Evolutionary conservation across 2,329 filamentous ascomycete species (phyloP).

Genomic region (Lecanicillium sp.): DNA sequence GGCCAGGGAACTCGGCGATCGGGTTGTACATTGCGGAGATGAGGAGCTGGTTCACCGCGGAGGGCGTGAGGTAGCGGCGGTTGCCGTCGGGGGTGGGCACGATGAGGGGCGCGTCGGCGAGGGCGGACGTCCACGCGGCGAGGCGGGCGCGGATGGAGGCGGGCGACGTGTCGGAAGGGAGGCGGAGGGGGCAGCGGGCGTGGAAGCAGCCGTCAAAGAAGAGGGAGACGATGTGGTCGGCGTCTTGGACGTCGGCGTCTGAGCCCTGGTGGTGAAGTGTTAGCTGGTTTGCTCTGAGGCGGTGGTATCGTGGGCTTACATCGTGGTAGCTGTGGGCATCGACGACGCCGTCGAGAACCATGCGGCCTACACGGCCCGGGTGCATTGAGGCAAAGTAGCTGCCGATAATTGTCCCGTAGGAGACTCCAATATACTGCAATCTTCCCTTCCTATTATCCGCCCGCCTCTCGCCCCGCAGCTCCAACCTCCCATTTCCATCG

Average conservation of each 20-base stretch:
- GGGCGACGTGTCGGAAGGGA: background rate
- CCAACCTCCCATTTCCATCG: background rate
- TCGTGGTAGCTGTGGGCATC: constrained; percentile 10
- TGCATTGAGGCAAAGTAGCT: constrained; percentile 27
- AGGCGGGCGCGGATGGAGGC: background rate
- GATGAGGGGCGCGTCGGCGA: background rate
- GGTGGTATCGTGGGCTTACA: background rate
- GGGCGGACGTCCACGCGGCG: background rate
- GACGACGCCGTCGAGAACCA: constrained; percentile 22
- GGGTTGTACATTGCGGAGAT: background rate
- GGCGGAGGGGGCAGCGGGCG: background rate
- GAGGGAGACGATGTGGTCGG: background rate
- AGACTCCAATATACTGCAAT: constrained; percentile 1
- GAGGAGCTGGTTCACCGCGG: background rate
- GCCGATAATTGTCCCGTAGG: constrained; percentile 30
- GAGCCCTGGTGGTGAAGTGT: background rate
- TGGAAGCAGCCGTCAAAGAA: constrained; percentile 1
- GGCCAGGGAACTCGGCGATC: background rate
- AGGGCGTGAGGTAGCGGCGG: background rate
- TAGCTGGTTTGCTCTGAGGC: background rate
- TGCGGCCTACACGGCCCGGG: constrained; percentile 18
- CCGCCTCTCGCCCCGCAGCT: background rate
- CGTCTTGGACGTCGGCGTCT: background rate
- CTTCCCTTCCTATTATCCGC: background rate
- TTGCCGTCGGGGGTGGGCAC: background rate